Percentiles rank a stretch among this genome's conserved stretches.
These are phyloP conservation scores for Leucosporidium scottii DNA, from an alignment of 768 basidiomycete genomes.

Conservation along the genomic window DNA sequence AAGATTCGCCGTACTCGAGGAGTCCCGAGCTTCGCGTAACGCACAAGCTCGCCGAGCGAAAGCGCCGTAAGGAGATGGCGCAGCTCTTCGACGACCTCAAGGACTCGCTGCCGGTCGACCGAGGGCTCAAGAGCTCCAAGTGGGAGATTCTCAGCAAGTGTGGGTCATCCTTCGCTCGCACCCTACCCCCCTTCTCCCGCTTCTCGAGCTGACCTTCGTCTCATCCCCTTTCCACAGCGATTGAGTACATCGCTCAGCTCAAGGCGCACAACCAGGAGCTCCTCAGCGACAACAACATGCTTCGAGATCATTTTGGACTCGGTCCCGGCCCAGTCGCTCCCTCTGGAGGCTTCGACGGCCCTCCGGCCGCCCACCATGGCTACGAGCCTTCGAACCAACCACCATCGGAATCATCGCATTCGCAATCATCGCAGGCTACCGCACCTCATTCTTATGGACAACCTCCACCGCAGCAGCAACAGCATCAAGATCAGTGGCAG, in stretches of 20 bases:
- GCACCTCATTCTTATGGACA: not conserved
- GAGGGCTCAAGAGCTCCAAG: slow-evolving; percentile 90
- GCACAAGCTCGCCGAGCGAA: slow-evolving; percentile 95
- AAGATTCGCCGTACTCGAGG: slow-evolving; percentile 72
- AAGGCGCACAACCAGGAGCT: slow-evolving; percentile 22
- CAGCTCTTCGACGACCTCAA: slow-evolving; percentile 93
- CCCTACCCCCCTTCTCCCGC: not conserved
- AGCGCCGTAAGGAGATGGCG: slow-evolving; percentile 98
- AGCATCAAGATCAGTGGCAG: too few relatives aligned
- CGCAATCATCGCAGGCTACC: not conserved
- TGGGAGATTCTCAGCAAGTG: slow-evolving; percentile 99
- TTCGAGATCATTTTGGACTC: slow-evolving; percentile 27
- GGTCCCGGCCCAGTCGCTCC: not conserved
- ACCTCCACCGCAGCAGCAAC: not conserved
- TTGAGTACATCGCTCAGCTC: slow-evolving; percentile 34
- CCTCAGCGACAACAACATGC: slow-evolving; percentile 15
- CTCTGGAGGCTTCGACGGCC: not conserved
- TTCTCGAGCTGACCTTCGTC: not conserved
- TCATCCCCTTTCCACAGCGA: slow-evolving; percentile 17
- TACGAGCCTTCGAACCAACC: not conserved
- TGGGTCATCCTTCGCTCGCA: slow-evolving; percentile 41
- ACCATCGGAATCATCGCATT: slow-evolving; percentile 1
- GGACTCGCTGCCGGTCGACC: slow-evolving; percentile 83
- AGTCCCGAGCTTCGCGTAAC: slow-evolving; percentile 90
- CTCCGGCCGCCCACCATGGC: not conserved